Evolutionary conservation across 768 basidiomycete genomes (phyloP).

Genomic region (Xerocomus brunneocitrinus): DNA sequence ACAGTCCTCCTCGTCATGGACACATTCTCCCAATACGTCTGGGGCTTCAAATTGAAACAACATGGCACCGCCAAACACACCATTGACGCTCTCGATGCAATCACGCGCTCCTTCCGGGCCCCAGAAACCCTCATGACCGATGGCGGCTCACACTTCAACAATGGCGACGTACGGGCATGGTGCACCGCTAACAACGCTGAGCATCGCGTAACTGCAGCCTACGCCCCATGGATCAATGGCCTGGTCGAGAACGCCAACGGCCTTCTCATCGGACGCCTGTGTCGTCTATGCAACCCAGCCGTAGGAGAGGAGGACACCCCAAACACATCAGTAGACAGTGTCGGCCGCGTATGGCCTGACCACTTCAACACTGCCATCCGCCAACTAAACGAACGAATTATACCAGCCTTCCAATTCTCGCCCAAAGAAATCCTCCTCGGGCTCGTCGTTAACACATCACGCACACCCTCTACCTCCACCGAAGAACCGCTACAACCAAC

Average conservation of each 20-base stretch:
- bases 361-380: no score
- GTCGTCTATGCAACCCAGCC: conserved; percentile 2
- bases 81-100: not conserved
- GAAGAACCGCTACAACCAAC: no score
- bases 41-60: not conserved
- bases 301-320: no score
- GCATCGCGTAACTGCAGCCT: not conserved
- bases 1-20: not conserved
- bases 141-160: not conserved
- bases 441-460: no score
- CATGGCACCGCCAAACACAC: not conserved
- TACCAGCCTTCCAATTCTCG: no score
- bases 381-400: no score
- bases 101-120: not conserved
- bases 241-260: not conserved
- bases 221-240: not conserved
- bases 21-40: not conserved
- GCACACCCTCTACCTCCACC: no score
- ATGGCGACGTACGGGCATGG: not conserved
- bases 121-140: not conserved
- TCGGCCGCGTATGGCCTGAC: no score
- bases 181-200: not conserved
- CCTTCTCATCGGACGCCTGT: not conserved
- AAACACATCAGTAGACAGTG: no score
- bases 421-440: no score